Conservation (phyloP, 148 eudicot genomes). For the Fagopyrum esculentum region DNA sequence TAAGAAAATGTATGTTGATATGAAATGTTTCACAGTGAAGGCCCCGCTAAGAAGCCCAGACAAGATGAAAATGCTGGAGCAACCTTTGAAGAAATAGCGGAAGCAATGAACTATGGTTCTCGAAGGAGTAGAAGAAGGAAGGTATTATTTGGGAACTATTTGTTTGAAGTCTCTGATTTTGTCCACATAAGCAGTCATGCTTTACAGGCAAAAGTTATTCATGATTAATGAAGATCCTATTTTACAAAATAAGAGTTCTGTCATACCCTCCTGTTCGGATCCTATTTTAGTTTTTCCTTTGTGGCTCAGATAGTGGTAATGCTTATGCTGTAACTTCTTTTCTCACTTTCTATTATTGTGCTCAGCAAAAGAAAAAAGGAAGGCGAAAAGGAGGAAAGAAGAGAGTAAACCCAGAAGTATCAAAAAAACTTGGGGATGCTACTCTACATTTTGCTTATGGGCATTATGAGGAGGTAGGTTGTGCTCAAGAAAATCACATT, state of each 20-base stretch:
- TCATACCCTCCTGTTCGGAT: not conserved
- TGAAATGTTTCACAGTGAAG: constrained; percentile 32
- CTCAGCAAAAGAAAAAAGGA: constrained; percentile 59
- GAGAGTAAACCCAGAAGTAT: constrained; percentile 58
- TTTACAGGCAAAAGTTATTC: constrained; percentile 2
- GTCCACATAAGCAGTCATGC: not conserved
- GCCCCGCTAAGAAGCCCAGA: constrained; percentile 47
- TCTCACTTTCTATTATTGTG: constrained; percentile 6
- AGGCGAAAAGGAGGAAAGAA: constrained; percentile 74
- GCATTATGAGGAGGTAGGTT: constrained; percentile 62
- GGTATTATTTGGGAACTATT: constrained; percentile 28
- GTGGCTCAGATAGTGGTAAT: not conserved
- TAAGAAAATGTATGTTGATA: not conserved
- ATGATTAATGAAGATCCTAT: not conserved
- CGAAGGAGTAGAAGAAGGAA: constrained; percentile 48
- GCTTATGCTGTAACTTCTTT: not conserved
- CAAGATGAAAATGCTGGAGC: constrained; percentile 38
- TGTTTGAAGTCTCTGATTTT: not conserved
- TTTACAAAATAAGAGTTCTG: not conserved
- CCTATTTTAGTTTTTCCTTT: not conserved
- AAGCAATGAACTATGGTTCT: constrained; percentile 47
- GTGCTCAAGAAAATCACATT: constrained; percentile 4
- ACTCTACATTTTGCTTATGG: constrained; percentile 74
- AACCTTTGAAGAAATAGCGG: constrained; percentile 60
- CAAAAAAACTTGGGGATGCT: constrained; percentile 79